Conservation (phyloP, 2,329 filamentous ascomycete species). For the Apiospora malaysiana region DNA sequence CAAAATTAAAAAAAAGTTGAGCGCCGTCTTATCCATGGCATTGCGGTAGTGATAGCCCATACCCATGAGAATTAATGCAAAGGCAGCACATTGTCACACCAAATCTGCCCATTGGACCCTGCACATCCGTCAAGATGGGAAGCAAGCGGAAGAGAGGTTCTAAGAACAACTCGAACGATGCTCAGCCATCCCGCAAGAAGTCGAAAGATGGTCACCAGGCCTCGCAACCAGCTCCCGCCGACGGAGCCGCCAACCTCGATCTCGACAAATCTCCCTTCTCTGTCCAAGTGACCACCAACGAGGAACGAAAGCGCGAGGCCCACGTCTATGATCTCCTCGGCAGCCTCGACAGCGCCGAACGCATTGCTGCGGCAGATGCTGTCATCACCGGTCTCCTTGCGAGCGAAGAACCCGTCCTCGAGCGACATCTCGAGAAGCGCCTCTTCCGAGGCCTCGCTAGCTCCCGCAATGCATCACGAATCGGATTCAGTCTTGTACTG, state of each 20-base stretch:
- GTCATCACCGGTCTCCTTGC: constrained; percentile 62
- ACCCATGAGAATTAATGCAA: neutral
- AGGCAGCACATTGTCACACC: constrained; percentile 13
- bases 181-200: constrained; percentile 44
- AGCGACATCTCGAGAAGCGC: constrained; percentile 67
- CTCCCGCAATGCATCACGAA: constrained; percentile 83
- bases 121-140: constrained; percentile 41
- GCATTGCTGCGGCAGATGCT: constrained; percentile 63
- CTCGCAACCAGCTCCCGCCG: constrained; percentile 15
- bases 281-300: constrained; percentile 51
- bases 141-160: constrained; percentile 49
- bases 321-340: constrained; percentile 66
- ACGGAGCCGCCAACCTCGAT: constrained; percentile 35
- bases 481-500: constrained; percentile 89
- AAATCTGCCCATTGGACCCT: constrained; percentile 20
- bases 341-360: constrained; percentile 61
- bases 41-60: constrained; percentile 2
- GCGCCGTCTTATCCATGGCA: neutral
- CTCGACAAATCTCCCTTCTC: constrained; percentile 55
- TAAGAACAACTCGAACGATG: constrained; percentile 35
- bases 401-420: constrained; percentile 58
- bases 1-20: constrained; percentile 16
- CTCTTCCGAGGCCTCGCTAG: constrained; percentile 90
- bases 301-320: constrained; percentile 64
- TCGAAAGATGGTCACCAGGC: constrained; percentile 39